Percentiles rank a stretch among this genome's conserved stretches.
Evolutionary conservation across 768 basidiomycete species (phyloP).

Genomic region (Auricularia sp.): DNA sequence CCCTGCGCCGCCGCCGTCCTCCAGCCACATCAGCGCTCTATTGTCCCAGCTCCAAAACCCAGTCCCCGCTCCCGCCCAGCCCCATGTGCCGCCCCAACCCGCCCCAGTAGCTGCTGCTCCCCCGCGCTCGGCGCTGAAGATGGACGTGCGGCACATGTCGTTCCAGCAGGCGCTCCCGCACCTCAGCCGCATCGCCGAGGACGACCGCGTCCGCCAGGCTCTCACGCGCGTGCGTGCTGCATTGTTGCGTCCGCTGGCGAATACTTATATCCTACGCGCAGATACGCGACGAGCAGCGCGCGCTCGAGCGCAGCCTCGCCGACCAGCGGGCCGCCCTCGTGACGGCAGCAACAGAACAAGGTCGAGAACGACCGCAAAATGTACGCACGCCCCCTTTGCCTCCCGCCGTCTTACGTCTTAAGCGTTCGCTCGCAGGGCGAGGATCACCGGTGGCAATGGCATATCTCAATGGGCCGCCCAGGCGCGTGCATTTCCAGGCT

Average conservation of each 20-base stretch:
- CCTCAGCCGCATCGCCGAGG: constrained; percentile 49
- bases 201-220: constrained; percentile 39
- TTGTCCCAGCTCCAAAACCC: constrained; percentile 49
- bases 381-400: not conserved
- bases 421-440: constrained; percentile 37
- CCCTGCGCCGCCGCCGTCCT: constrained; percentile 15
- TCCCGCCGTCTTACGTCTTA: not conserved
- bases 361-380: constrained; percentile 64
- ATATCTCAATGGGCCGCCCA: constrained; percentile 63
- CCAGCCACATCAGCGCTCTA: constrained; percentile 44
- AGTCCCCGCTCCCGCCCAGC: not conserved
- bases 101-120: not conserved
- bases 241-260: not conserved
- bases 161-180: constrained; percentile 65
- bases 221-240: constrained; percentile 41
- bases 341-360: constrained; percentile 56
- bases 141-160: constrained; percentile 39
- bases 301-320: constrained; percentile 59
- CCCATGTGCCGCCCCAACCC: not conserved
- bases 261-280: constrained; percentile 18
- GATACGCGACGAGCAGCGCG: constrained; percentile 65
- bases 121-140: constrained; percentile 3
- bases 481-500: constrained; percentile 26
- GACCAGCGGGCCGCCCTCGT: constrained; percentile 54
- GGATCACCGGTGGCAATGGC: constrained; percentile 45